Evolutionary conservation across 2,329 filamentous ascomycete genomes (phyloP).

Genomic region (Curvularia verruculosa): DNA sequence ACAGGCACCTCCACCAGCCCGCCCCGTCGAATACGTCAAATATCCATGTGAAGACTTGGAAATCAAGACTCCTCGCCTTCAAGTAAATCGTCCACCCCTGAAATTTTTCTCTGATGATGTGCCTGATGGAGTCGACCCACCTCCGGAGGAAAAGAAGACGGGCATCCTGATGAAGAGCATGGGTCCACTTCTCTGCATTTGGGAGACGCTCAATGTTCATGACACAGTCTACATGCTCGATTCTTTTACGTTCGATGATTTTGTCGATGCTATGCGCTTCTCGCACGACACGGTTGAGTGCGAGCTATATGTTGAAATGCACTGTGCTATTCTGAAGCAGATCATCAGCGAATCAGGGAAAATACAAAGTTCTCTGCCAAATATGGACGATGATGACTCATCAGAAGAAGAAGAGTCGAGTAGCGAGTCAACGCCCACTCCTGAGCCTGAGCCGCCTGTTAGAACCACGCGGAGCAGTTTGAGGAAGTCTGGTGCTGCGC

Average conservation of each 20-base stretch:
- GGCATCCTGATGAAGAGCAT: slow-evolving; percentile 82
- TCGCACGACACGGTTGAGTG: slow-evolving; percentile 76
- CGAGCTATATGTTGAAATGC: slow-evolving; percentile 85
- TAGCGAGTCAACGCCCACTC: slow-evolving; percentile 56
- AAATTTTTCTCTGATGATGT: slow-evolving; percentile 75
- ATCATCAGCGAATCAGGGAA: slow-evolving; percentile 82
- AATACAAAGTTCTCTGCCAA: slow-evolving; percentile 77
- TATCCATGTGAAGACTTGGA: slow-evolving; percentile 96
- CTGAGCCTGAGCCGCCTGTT: slow-evolving; percentile 73
- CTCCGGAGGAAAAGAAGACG: slow-evolving; percentile 46
- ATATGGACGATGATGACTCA: slow-evolving; percentile 59
- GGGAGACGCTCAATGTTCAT: slow-evolving; percentile 98
- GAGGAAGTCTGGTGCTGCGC: slow-evolving; percentile 76
- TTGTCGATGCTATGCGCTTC: slow-evolving; percentile 83
- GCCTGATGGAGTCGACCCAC: slow-evolving; percentile 47
- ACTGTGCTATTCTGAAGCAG: slow-evolving; percentile 88
- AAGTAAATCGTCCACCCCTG: slow-evolving; percentile 71
- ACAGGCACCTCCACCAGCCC: slow-evolving; percentile 58
- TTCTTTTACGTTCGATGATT: slow-evolving; percentile 98
- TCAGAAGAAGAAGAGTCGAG: slow-evolving; percentile 61
- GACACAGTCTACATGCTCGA: slow-evolving; percentile 93
- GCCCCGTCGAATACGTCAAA: slow-evolving; percentile 68
- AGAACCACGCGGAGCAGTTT: slow-evolving; percentile 86
- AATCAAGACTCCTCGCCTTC: slow-evolving; percentile 69
- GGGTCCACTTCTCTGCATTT: slow-evolving; percentile 85